Evolutionary conservation across 106 monocot species (phyloP), one percentile per base, ranked within the genome.

Genomic region (Allium cepa): DNA sequence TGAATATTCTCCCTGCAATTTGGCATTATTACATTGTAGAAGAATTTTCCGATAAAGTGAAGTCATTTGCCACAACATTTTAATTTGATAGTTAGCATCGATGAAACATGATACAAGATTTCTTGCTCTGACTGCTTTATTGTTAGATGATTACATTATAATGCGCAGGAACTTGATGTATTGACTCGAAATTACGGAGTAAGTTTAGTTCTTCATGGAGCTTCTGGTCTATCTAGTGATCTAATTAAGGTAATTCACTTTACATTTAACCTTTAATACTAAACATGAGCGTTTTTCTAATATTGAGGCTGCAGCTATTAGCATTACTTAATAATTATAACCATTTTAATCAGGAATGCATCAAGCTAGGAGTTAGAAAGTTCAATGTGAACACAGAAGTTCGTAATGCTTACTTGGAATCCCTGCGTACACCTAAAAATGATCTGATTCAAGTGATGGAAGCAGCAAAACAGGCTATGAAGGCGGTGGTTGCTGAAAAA

Each of bases 301-400:
- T 60, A 60, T 16, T 8, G 11, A 16, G 60, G 17, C 8, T 60
- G 26, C 10, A 26, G 22, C 28, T 26, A 26, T 36, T 5, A 36
- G 36, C 36, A 36, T 22, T 17, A 10, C 8, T 60, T 60, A 28
- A 60, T 55, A 55, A 55, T 55, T 55, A 55, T 55, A 15, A 55
- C 15, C 53, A 55, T 55, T 70, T 49, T 77, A 63, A 17, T 65
- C 89, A 97, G 97, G 89, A 87, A 66, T 97, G 97, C 81, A 87
- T 92, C 75, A 64, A 73, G 15, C 63, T 81, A n/a, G 97, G 97
- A 22, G 92, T 97, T 9, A 72, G 92, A 26, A 97, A 97, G 68
- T 97, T 92, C 76, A 97, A 97, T 53, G 97, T 92, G 71, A 97
- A 97, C 71, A 97, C 97, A 15, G 97, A 97, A 69, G 86, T 97